Evolutionary conservation across 2,329 filamentous ascomycete species (phyloP).

Genomic region (Westerdykella aurantiaca): DNA sequence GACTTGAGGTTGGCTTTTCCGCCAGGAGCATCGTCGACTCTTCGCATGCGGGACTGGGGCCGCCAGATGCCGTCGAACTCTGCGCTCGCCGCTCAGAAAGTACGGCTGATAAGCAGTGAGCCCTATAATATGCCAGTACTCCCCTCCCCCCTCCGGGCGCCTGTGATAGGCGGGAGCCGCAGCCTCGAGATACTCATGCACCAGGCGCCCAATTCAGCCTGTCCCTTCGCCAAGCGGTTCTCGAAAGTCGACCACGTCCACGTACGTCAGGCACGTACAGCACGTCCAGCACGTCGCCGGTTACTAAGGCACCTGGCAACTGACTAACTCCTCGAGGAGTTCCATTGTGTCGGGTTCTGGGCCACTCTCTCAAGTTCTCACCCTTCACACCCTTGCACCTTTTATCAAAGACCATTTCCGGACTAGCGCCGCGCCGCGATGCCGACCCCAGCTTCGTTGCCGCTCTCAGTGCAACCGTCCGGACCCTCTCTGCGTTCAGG

Average conservation of each 20-base stretch:
- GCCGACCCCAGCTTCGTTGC: constrained; percentile 16
- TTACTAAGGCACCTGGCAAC: neutral
- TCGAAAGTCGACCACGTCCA: neutral
- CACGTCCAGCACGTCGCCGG: neutral
- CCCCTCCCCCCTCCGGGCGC: too few relatives aligned
- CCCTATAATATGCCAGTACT: too few relatives aligned
- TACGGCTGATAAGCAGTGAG: too few relatives aligned
- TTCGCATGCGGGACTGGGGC: too few relatives aligned
- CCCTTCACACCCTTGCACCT: neutral
- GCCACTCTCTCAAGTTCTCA: too few relatives aligned
- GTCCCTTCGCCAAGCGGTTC: neutral
- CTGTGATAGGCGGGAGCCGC: too few relatives aligned
- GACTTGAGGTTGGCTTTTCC: too few relatives aligned
- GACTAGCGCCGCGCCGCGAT: constrained; percentile 22
- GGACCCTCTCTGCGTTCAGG: constrained; percentile 29
- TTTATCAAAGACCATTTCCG: constrained; percentile 29
- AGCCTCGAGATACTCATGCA: too few relatives aligned
- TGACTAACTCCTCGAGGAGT: neutral
- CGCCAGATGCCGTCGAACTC: too few relatives aligned
- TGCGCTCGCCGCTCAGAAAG: too few relatives aligned
- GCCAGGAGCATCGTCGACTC: too few relatives aligned
- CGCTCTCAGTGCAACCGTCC: constrained; percentile 18
- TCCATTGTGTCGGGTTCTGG: neutral
- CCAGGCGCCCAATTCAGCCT: neutral
- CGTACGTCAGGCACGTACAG: neutral